Evolutionary conservation across 2,329 filamentous ascomycete species (phyloP), one percentile per base, ranked within the genome.

Genomic region (Hymenoscyphus infarciens): DNA sequence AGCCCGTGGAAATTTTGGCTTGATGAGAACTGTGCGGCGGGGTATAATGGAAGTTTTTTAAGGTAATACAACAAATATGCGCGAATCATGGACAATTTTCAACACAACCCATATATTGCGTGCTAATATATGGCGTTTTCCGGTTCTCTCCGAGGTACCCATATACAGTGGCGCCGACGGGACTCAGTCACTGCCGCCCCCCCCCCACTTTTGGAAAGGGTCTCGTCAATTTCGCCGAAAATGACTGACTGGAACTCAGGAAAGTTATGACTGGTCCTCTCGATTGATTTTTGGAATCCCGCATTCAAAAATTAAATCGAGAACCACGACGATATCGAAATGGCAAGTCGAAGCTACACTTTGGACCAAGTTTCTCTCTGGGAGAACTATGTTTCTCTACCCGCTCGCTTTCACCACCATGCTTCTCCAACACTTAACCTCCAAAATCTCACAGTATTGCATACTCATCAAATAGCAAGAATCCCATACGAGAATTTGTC

Each of bases 401-500:
- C 71, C 4, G 3, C 19, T 2, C 33, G 55, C n/a, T 72, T 65
- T 45, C 67, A 42, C 2, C 57, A 27, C 0, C 22, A 31, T 31
- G 64, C 64, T 2, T 56, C 59, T 8, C 68, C 71, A 5, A 6
- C 61, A 13, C 57, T 68, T 3, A 58, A 67, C 56, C n/a, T 67
- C 54, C 56, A 61, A 5, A 70, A 70, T 38, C 63, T 72, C 2
- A 72, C 66, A 2, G 63, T 64, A 2, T 62, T 72, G 1, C 68
- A 71, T 59, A 57, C 65, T 6, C 65, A 71, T 54, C 68, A 70
- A 52, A 68, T 72, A 39, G 59, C 64, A 27, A 33, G 52, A 1
- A 49, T 69, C 8, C 72, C 71, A 7, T 73, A 71, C 29, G 71
- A 73, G 58, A 73, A 73, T 33, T 60, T 73, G 1, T 54, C 55